Evolutionary conservation across 2,329 filamentous ascomycete genomes (phyloP).

Genomic region (Dryadomyces quercus-mongolicae): DNA sequence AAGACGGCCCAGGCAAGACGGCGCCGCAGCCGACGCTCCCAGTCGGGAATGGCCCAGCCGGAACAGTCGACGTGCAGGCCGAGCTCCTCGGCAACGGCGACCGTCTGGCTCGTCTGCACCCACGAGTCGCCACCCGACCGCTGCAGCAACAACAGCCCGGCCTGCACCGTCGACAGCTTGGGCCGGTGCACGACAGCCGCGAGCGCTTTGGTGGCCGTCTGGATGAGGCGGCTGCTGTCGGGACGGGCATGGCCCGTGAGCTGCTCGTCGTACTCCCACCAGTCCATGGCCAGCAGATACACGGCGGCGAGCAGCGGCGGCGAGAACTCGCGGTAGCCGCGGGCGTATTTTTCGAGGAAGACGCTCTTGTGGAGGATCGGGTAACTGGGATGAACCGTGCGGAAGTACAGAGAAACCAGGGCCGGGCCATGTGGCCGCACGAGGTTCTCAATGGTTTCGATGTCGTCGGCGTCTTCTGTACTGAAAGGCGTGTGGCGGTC

Average conservation of each 20-base stretch:
- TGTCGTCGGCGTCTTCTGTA: neutral
- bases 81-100: constrained; percentile 77
- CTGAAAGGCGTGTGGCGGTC: constrained; percentile 14
- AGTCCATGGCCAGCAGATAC: constrained; percentile 62
- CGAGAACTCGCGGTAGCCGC: constrained; percentile 60
- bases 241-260: constrained; percentile 52
- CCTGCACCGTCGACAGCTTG: constrained; percentile 71
- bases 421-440: constrained; percentile 66
- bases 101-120: constrained; percentile 75
- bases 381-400: constrained; percentile 67
- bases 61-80: constrained; percentile 82
- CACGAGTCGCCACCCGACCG: constrained; percentile 65
- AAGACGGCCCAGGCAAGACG: constrained; percentile 83
- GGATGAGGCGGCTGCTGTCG: constrained; percentile 61
- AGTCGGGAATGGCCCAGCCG: constrained; percentile 74
- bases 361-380: constrained; percentile 73
- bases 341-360: constrained; percentile 66
- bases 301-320: constrained; percentile 68
- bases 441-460: constrained; percentile 21
- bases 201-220: constrained; percentile 43
- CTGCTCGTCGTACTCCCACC: constrained; percentile 66
- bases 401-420: constrained; percentile 72
- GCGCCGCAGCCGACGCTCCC: constrained; percentile 77
- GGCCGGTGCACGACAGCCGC: constrained; percentile 69
- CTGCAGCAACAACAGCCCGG: constrained; percentile 62